Conservation (phyloP, 1,284 basidiomycete genomes). For the Malassezia vespertilionis region DNA sequence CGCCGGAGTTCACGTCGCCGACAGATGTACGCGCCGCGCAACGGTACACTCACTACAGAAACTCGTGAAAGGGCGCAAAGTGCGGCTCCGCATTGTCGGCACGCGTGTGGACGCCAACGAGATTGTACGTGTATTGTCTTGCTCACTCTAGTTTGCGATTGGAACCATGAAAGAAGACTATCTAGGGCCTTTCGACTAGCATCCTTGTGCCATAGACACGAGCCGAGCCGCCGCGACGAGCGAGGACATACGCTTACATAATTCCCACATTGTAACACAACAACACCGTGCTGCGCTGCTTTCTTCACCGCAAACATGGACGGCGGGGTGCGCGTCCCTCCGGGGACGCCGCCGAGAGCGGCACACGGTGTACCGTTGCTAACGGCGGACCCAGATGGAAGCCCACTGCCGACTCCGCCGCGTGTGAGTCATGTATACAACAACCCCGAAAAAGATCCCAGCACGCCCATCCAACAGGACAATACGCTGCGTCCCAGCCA, state of each 20-base stretch:
- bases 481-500: not conserved
- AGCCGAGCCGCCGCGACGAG: not conserved
- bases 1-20: conserved; percentile 39
- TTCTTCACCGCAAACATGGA: not conserved
- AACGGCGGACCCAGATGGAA: conserved; percentile 11
- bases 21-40: conserved; percentile 18
- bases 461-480: not conserved
- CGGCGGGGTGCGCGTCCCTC: not conserved
- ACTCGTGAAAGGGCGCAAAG: conserved; percentile 72
- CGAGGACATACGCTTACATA: not conserved
- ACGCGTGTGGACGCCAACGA: conserved; percentile 94
- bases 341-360: not conserved
- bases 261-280: not conserved
- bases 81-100: conserved; percentile 90
- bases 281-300: conserved; percentile 3
- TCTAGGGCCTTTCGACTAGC: conserved; percentile 34
- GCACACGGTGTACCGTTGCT: too few relatives aligned
- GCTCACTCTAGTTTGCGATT: conserved; percentile 34
- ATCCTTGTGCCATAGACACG: not conserved
- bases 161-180: conserved; percentile 47
- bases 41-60: conserved; percentile 5
- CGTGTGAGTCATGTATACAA: conserved; percentile 15
- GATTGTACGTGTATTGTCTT: conserved; percentile 51
- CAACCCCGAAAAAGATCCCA: not conserved
- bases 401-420: conserved; percentile 17